These are phyloP conservation scores for Dendrobium chrysotoxum DNA, from an alignment of 106 monocot species.

Conservation along the genomic window DNA sequence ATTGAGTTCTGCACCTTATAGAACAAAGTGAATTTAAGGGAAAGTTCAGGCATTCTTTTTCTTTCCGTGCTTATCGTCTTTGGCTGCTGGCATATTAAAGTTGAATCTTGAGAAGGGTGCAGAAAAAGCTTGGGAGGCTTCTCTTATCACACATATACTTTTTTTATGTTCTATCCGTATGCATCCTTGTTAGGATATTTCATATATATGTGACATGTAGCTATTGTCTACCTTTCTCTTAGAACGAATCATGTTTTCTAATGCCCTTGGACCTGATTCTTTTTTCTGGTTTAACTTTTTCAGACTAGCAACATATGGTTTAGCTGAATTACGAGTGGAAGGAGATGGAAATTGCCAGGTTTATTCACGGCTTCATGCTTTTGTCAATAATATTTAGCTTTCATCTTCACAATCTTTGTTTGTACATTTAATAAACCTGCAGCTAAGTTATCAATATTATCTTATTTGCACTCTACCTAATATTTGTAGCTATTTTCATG, in stretches of 20 bases:
- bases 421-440: background rate
- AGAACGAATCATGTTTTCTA: background rate
- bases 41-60: too few species aligned
- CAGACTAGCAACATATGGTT: slow-evolving; percentile 67
- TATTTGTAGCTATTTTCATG: background rate
- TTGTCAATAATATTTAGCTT: background rate
- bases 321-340: slow-evolving; percentile 86
- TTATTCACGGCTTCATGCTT: slow-evolving; percentile 10
- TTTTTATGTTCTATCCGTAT: too few species aligned
- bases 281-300: background rate
- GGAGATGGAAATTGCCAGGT: slow-evolving; percentile 99
- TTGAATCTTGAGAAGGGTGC: background rate
- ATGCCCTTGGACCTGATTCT: background rate
- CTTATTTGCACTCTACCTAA: background rate
- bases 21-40: background rate
- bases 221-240: background rate
- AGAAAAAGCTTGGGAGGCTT: background rate
- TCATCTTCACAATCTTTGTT: background rate
- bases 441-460: background rate
- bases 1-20: too few species aligned
- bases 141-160: background rate
- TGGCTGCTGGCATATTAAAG: background rate
- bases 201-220: background rate
- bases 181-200: too few species aligned
- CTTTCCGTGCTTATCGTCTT: background rate